Evolutionary conservation across 1,139 yeast genomes (phyloP).

Genomic region (Candida frijolesensis): DNA sequence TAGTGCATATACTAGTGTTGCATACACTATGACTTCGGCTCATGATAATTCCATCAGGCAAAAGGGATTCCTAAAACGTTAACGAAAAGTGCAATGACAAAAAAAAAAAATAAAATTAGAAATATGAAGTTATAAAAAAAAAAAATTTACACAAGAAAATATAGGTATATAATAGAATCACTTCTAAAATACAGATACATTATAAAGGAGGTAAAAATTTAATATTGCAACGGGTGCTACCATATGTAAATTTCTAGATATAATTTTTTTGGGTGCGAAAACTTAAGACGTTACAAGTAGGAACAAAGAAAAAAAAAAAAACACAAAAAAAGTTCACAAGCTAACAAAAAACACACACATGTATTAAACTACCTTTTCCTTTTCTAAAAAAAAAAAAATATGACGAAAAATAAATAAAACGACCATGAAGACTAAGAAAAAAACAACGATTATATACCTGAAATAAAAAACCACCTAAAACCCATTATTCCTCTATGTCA

Average conservation of each 20-base stretch:
- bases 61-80: constrained; percentile 33
- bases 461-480: not conserved
- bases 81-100: constrained; percentile 4
- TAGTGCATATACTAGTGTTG: constrained; percentile 63
- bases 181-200: not conserved
- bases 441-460: not conserved
- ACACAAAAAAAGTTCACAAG: not conserved
- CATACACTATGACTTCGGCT: constrained; percentile 55
- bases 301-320: too few relatives aligned
- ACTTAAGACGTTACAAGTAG: not conserved
- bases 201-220: not conserved
- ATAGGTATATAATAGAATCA: constrained; percentile 2
- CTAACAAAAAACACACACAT: not conserved
- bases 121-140: not conserved
- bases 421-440: not conserved
- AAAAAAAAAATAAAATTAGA: not conserved
- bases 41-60: constrained; percentile 34
- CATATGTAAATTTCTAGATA: not conserved
- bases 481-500: not conserved
- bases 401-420: not conserved
- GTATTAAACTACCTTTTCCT: not conserved
- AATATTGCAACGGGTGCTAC: not conserved
- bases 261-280: constrained; percentile 4
- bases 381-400: not conserved
- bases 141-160: not conserved